Conservation (phyloP, 1,284 basidiomycete genomes). For the Cutaneotrichosporon sp. region DNA sequence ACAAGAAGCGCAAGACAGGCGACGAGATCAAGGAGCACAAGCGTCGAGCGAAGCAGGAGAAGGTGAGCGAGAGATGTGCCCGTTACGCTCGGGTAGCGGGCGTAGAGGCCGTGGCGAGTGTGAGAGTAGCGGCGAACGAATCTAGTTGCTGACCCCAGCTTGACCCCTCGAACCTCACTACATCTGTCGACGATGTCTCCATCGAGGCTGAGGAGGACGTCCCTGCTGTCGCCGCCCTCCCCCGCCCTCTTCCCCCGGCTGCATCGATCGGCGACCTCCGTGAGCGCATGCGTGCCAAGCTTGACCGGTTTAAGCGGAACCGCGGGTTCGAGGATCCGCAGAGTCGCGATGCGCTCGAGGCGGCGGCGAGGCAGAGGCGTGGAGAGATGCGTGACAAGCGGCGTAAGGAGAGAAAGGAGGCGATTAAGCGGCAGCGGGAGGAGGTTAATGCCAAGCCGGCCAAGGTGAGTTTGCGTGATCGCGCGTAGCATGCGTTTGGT, state of each 20-base stretch:
- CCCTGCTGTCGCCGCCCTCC: conserved; percentile 22
- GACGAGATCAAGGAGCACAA: conserved; percentile 82
- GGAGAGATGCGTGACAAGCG: conserved; percentile 78
- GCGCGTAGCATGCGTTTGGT: conserved; percentile 13
- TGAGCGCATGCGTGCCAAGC: conserved; percentile 73
- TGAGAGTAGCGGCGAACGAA: too few relatives aligned
- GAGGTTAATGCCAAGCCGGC: conserved; percentile 44
- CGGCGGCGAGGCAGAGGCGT: conserved; percentile 70
- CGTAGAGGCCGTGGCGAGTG: background rate
- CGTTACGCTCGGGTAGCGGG: background rate
- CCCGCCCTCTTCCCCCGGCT: conserved; percentile 59
- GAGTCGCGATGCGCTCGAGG: conserved; percentile 72
- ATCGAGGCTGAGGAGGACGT: conserved; percentile 34
- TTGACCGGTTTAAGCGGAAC: conserved; percentile 63
- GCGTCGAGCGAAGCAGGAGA: conserved; percentile 77
- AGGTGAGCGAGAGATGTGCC: conserved; percentile 58
- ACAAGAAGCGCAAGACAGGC: conserved; percentile 78
- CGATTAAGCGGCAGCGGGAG: conserved; percentile 62
- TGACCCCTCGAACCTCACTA: conserved; percentile 72
- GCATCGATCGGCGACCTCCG: conserved; percentile 70
- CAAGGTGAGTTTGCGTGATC: conserved; percentile 36
- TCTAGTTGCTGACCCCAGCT: conserved; percentile 59
- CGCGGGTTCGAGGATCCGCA: conserved; percentile 53
- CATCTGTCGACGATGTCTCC: conserved; percentile 35
- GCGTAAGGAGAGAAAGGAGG: conserved; percentile 78